Conservation (phyloP, 306 rosid species). For the Prunus mume region DNA sequence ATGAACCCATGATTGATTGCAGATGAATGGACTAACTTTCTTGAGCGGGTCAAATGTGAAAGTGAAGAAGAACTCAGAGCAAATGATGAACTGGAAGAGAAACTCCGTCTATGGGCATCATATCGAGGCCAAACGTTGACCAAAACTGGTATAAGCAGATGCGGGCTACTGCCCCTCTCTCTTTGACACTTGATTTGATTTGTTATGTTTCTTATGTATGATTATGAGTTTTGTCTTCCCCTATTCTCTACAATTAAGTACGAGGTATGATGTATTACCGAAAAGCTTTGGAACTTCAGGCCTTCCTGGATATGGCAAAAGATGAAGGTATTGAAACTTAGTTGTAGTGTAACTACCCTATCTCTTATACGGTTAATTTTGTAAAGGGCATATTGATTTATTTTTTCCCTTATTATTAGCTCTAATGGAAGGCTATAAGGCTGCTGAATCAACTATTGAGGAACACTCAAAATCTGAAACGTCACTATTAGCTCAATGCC, state of each 20-base stretch:
- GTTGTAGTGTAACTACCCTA: conserved; percentile 7
- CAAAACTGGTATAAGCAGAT: conserved; percentile 66
- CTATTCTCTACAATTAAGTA: conserved; percentile 41
- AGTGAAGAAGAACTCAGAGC: conserved; percentile 54
- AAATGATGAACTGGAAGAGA: conserved; percentile 52
- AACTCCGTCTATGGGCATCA: conserved; percentile 91
- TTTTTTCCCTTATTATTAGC: conserved; percentile 31
- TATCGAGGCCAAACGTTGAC: conserved; percentile 97
- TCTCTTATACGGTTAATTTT: conserved; percentile 14
- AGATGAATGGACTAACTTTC: conserved; percentile 96
- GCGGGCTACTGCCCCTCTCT: conserved; percentile 5
- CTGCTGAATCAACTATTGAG: conserved; percentile 65
- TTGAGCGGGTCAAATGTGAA: conserved; percentile 51
- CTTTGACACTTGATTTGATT: conserved; percentile 17
- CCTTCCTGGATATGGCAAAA: conserved; percentile 94
- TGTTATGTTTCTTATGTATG: conserved; percentile 1
- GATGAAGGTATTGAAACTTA: conserved; percentile 58
- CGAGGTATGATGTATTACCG: conserved; percentile 98
- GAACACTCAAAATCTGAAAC: conserved; percentile 49
- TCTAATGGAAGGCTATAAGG: conserved; percentile 86
- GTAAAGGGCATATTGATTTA: conserved; percentile 17
- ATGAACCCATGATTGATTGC: conserved; percentile 27
- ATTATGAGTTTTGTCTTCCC: conserved; percentile 5
- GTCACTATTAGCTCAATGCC: conserved; percentile 76
- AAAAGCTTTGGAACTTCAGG: conserved; percentile 95